Base-by-base conservation (phyloP, 257 asterid genomes). In the Penstemon davidsonii region DNA sequence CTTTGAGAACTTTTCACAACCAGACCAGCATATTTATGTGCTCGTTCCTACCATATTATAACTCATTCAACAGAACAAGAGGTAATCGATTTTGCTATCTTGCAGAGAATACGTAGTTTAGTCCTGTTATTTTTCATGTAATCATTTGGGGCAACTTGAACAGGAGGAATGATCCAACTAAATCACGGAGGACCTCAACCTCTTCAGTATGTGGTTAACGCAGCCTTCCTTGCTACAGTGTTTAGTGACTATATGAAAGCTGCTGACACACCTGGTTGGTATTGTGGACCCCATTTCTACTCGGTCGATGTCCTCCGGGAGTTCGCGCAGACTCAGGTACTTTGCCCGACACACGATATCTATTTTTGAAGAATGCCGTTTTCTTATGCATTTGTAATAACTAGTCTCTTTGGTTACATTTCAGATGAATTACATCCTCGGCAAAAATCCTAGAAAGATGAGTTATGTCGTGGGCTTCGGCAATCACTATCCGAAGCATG, bases 261-360 rank as follows among this genome's bases (percentile, higher is more conserved):
- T 63, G 95, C 95, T 0, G 96, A 93, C 64, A 88, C 95, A 7
- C 98, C 98, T 37, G 98, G 98, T 33, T 93, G 98, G 98, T 82
- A 89, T 33, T 93, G 98, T 75, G 98, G 98, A 65, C 98, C 98
- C 64, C 87, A 66, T 65, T 93, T 93, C 88, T 93, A 86, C 82
- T 84, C 97, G 19, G 77, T 80, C 6, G 90, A 88, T 50, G 84
- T 84, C 79, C 88, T 93, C 60, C 91, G 96, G 4, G 69, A 87
- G 80, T 93, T 90, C 11, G 97, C 98, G 0, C 75, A 86, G 77
- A 88, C 98, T 4, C 98, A 93, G 97, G 98, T 90, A 81, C 43
- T 10, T 25, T 25, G 33, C 33, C 33, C n/a, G 37, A 36, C 49
- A 19, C 46, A 12, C 65, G 10, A 12, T 37, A 41, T 50, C 19